Base-by-base conservation (phyloP, 805 yeast genomes). In the Spathaspora hagerdaliae region DNA sequence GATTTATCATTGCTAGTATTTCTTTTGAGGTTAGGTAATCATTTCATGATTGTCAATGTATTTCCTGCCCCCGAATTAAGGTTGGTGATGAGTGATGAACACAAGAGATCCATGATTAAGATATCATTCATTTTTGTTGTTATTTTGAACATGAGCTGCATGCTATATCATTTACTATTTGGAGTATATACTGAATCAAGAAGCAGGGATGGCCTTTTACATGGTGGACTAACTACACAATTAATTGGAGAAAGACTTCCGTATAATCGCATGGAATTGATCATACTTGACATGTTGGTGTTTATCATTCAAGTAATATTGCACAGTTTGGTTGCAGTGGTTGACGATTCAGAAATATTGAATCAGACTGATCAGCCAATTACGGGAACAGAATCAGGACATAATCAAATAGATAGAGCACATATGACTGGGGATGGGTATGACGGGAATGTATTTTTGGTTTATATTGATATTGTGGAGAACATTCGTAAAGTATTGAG, bases 191-290 rank as follows among this genome's bases (percentile, higher is more conserved):
- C 45, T 1, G 39, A 47, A 6, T 43, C 56, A 24, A 43, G 42
- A 10, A 46, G 52, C 14, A 31, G 50, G 2, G 61, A 58, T 27
- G 49, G 50, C 5, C 54, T 48, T 39, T 52, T 67, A 11, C 60
- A 67, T 47, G 75, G 75, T 1, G 61, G 71, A 3, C 27, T 63
- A 34, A 53, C 68, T 6, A 46, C 70, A 9, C 71, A 67, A 45
- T 71, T 70, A 45, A 63, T 71, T 12, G 75, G 75, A 0, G 75
- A 71, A 48, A 47, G 65, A 40, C 44, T 60, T 6, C 67, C 73
- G 13, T 53, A 35, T 13, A 50, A 59, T 8, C 39, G 53, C 19
- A 15, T 57, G 3, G 70, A 60, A 44, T 50, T 69, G 34, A 8
- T 71, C 9, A 7, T 51, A 5, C 54, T 57, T 10, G 75, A 71